Conservation (phyloP, 73 alveolate genomes). For the Tetrahymena elliotti region DNA sequence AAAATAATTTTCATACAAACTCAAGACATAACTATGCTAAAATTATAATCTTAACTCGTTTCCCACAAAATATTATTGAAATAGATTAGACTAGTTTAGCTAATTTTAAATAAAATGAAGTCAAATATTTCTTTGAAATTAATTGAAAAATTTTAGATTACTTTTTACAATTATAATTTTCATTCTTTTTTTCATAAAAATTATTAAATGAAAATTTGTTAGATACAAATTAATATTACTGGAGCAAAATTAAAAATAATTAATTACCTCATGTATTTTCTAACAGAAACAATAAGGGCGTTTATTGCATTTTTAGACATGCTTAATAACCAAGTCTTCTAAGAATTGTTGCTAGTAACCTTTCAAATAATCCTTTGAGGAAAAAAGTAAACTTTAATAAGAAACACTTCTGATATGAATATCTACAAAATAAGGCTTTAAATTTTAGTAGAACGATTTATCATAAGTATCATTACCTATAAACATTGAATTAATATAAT, state of each 20-base stretch:
- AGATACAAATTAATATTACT: not conserved
- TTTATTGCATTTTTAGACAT: not conserved
- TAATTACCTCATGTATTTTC: not conserved
- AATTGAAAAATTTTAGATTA: no score
- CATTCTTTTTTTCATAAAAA: not conserved
- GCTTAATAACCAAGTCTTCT: not conserved
- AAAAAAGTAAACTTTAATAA: not conserved
- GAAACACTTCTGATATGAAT: not conserved
- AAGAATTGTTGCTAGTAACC: not conserved
- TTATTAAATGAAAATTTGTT: no score
- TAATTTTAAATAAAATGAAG: not conserved
- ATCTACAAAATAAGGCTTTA: not conserved
- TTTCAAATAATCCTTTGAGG: not conserved
- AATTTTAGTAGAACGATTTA: not conserved
- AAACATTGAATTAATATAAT: not conserved
- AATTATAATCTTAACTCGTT: not conserved
- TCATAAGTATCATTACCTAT: not conserved
- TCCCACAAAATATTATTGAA: not conserved
- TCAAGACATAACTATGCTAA: not conserved
- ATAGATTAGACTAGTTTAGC: not conserved
- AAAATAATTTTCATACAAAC: not conserved
- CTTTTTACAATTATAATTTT: not conserved
- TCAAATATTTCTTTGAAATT: no score
- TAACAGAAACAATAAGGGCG: not conserved
- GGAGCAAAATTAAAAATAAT: not conserved